Percentiles rank a stretch among this genome's conserved stretches.
Conservation (phyloP, 345 rosid genomes). For the Linum usitatissimum region DNA sequence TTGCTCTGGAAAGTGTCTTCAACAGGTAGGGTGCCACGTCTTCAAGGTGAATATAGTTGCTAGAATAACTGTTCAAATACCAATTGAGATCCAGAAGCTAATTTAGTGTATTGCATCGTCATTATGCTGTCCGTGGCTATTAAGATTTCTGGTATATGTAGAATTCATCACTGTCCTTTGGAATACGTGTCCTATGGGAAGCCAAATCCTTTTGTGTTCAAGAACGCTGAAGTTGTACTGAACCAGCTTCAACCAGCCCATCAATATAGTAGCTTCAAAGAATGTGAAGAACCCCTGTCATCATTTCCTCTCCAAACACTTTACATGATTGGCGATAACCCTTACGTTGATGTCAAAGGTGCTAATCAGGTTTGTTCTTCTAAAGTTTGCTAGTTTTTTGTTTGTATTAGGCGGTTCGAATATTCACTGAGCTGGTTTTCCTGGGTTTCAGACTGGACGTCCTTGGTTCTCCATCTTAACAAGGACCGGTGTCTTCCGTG, state of each 20-base stretch:
- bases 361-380: constrained; percentile 18
- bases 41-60: neutral
- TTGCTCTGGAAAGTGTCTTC: constrained; percentile 35
- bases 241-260: constrained; percentile 20
- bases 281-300: constrained; percentile 5
- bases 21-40: constrained; percentile 24
- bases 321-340: constrained; percentile 43
- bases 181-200: constrained; percentile 33
- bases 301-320: constrained; percentile 23
- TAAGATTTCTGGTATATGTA: constrained; percentile 4
- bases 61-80: too few relatives aligned
- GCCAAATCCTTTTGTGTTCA: constrained; percentile 37
- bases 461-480: constrained; percentile 47
- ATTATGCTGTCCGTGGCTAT: too few relatives aligned
- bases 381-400: neutral
- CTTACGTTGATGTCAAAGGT: constrained; percentile 38
- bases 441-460: constrained; percentile 25
- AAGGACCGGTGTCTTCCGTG: constrained; percentile 37
- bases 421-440: too few relatives aligned
- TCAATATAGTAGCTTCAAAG: constrained; percentile 3
- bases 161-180: constrained; percentile 25
- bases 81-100: too few relatives aligned
- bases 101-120: too few relatives aligned
- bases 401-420: too few relatives aligned
- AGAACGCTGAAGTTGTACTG: constrained; percentile 30